Evolutionary conservation across 2,329 filamentous ascomycete genomes (phyloP).

Genomic region (Exophiala viscosa): DNA sequence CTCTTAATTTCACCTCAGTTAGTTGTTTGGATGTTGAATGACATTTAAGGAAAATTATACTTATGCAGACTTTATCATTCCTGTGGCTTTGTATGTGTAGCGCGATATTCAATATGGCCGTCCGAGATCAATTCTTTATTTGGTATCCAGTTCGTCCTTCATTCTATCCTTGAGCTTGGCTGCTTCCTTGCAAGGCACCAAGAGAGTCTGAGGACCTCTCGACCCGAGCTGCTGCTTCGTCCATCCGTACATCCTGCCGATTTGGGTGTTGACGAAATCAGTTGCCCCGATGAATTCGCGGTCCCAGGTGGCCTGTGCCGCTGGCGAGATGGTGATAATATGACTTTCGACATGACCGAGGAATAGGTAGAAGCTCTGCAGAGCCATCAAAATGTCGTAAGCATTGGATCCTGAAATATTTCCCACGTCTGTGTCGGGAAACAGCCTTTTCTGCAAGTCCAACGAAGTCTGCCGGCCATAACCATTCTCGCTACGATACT

Average conservation of each 20-base stretch:
- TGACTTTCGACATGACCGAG: constrained; percentile 33
- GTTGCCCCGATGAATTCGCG: constrained; percentile 32
- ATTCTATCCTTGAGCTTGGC: background rate
- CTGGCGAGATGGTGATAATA: constrained; percentile 32
- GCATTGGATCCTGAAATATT: constrained; percentile 1
- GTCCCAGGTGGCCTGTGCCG: constrained; percentile 36
- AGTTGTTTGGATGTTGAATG: no score
- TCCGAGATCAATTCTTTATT: no score
- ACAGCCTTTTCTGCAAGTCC: constrained; percentile 30
- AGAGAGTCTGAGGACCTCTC: constrained; percentile 34
- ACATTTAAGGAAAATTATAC: no score
- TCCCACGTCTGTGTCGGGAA: constrained; percentile 19
- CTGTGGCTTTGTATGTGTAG: no score
- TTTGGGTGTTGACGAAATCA: constrained; percentile 19
- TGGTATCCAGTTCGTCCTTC: background rate
- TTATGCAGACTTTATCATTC: no score
- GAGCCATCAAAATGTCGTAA: constrained; percentile 30
- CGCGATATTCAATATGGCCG: no score
- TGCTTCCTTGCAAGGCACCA: constrained; percentile 30
- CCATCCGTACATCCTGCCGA: constrained; percentile 34
- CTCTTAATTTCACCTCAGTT: no score
- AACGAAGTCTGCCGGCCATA: constrained; percentile 26
- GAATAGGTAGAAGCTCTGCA: constrained; percentile 35
- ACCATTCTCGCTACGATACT: constrained; percentile 30
- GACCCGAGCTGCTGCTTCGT: constrained; percentile 35